phyloP scores from a whole-genome alignment of 805 yeast species.

The Candida patagonica region DNA sequence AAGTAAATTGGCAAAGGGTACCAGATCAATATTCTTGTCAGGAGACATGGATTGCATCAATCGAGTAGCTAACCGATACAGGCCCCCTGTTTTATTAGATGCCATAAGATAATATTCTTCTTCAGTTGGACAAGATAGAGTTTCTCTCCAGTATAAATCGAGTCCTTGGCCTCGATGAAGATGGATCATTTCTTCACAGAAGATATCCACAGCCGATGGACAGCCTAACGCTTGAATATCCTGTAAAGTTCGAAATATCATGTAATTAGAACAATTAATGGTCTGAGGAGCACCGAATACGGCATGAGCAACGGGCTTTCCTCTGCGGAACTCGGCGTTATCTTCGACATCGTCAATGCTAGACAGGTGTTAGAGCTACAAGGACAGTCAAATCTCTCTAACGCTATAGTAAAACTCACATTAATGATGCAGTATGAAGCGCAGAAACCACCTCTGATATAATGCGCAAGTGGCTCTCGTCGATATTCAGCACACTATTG shows the following conservation, averaged over 20 bases:
- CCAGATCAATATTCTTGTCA: conserved; percentile 22
- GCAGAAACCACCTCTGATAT: conserved; percentile 45
- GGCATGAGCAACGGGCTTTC: conserved; percentile 69
- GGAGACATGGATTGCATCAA: conserved; percentile 38
- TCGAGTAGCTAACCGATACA: conserved; percentile 65
- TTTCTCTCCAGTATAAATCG: conserved; percentile 84
- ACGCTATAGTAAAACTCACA: conserved; percentile 21
- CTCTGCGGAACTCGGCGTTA: conserved; percentile 58
- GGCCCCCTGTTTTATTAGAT: conserved; percentile 81
- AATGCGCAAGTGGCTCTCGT: conserved; percentile 28
- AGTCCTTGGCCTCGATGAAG: conserved; percentile 86
- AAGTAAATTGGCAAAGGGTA: conserved; percentile 61
- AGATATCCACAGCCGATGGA: conserved; percentile 13
- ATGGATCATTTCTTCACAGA: conserved; percentile 59
- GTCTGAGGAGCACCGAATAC: conserved; percentile 73
- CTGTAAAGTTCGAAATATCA: conserved; percentile 66
- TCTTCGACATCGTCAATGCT: conserved; percentile 85
- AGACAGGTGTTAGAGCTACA: conserved; percentile 9
- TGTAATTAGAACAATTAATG: conserved; percentile 72
- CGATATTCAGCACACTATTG: conserved; percentile 41
- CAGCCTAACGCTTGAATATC: conserved; percentile 30
- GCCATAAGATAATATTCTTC: conserved; percentile 71
- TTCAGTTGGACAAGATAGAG: conserved; percentile 46
- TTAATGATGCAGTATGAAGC: conserved; percentile 56
- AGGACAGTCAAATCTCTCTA: conserved; percentile 8